phyloP scores from a whole-genome alignment of 352 stramenopile species.

The Globisporangium sylvaticum region DNA sequence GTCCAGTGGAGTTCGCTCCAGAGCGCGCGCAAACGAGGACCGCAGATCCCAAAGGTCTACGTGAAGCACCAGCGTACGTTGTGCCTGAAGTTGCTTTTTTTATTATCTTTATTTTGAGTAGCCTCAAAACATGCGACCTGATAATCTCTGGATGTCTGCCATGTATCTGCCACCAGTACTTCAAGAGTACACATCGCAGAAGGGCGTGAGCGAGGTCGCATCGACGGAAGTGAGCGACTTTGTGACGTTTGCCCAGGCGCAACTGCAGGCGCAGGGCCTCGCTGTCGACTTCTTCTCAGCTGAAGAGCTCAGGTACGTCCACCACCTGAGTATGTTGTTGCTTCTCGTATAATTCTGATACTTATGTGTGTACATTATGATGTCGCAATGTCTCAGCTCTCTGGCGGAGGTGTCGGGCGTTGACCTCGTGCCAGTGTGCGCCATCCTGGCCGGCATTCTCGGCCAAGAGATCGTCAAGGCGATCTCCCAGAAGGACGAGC shows the following conservation, averaged over 20 bases:
- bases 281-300: conserved; percentile 51
- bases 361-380: not conserved
- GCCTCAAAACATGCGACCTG: not conserved
- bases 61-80: conserved; percentile 73
- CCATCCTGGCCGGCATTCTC: conserved; percentile 95
- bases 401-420: conserved; percentile 39
- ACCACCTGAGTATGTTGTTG: not conserved
- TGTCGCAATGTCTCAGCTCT: conserved; percentile 17
- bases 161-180: conserved; percentile 36
- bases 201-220: conserved; percentile 11
- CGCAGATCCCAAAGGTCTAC: conserved; percentile 70
- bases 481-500: conserved; percentile 95
- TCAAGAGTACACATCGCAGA: conserved; percentile 43
- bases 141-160: not conserved
- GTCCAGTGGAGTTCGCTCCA: conserved; percentile 63
- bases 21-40: conserved; percentile 63
- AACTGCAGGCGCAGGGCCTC: conserved; percentile 59
- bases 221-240: conserved; percentile 34
- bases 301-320: conserved; percentile 43
- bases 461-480: conserved; percentile 98
- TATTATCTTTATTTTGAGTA: not conserved
- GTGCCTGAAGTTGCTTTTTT: not conserved
- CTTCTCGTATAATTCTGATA: not conserved
- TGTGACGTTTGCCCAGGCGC: conserved; percentile 45
- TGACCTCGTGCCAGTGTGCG: conserved; percentile 90